Evolutionary conservation across 768 basidiomycete genomes (phyloP).

Genomic region (Hypholoma sublateritium): DNA sequence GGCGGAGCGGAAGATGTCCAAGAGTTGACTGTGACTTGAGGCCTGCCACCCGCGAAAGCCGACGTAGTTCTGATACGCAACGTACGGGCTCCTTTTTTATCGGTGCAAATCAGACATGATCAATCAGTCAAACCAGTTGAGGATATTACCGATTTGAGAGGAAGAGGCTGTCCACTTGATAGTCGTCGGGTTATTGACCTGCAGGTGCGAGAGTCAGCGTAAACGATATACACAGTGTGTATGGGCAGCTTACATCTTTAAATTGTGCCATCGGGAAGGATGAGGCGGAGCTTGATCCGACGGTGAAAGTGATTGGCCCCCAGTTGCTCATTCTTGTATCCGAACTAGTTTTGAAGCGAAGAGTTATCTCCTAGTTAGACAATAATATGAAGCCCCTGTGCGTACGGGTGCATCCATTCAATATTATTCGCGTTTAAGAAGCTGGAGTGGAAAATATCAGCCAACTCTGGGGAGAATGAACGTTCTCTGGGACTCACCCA

Average conservation of each 20-base stretch:
- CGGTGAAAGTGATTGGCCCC: slow-evolving; percentile 46
- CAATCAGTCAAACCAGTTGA: neutral
- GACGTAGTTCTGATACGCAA: slow-evolving; percentile 45
- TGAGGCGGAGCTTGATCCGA: slow-evolving; percentile 36
- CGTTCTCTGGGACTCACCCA: slow-evolving; percentile 27
- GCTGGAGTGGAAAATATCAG: slow-evolving; percentile 14
- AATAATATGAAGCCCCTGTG: neutral
- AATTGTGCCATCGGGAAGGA: slow-evolving; percentile 56
- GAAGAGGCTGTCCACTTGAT: slow-evolving; percentile 41
- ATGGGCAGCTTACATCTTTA: slow-evolving; percentile 28
- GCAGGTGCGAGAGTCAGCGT: neutral
- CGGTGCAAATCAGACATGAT: neutral
- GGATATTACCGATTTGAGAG: slow-evolving; percentile 36
- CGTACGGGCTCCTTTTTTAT: slow-evolving; percentile 39
- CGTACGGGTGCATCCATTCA: slow-evolving; percentile 48
- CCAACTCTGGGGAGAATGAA: neutral
- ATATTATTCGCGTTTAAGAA: slow-evolving; percentile 53
- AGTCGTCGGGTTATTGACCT: slow-evolving; percentile 45
- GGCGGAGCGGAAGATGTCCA: slow-evolving; percentile 42
- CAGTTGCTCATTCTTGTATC: slow-evolving; percentile 46
- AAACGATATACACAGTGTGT: neutral
- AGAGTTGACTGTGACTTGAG: slow-evolving; percentile 42
- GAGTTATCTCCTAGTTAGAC: too few species aligned
- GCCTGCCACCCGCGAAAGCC: slow-evolving; percentile 48
- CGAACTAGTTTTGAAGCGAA: slow-evolving; percentile 29